A percentile compares a stretch with the other conserved stretches of the same genome.
Conservation (phyloP, 2,329 filamentous ascomycete genomes). For the Myriosclerotinia scirpicola region DNA sequence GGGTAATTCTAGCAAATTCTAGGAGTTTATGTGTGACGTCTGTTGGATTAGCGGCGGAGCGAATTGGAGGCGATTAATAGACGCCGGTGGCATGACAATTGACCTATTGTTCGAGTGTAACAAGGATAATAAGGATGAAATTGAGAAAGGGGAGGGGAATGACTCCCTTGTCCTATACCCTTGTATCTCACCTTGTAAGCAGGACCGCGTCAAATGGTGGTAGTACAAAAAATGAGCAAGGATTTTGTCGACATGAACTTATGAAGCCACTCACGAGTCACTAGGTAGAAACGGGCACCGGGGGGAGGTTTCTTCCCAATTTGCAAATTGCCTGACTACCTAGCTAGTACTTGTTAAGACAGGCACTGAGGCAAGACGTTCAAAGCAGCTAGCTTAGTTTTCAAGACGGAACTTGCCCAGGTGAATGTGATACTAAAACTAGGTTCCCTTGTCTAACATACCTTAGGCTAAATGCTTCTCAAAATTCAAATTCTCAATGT, state of each 20-base stretch:
- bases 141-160: slow-evolving; percentile 3
- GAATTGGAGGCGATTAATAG: slow-evolving; percentile 21
- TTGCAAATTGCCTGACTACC: background rate
- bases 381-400: no score
- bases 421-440: background rate
- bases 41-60: slow-evolving; percentile 18
- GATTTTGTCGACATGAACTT: background rate
- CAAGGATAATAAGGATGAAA: background rate
- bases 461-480: slow-evolving; percentile 2
- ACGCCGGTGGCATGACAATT: slow-evolving; percentile 17
- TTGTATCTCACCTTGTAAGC: background rate
- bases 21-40: slow-evolving; percentile 21
- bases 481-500: background rate
- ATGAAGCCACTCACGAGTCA: background rate
- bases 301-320: background rate
- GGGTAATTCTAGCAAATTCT: slow-evolving; percentile 1
- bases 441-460: slow-evolving; percentile 9
- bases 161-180: background rate
- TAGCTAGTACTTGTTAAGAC: background rate
- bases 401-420: background rate
- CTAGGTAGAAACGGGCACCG: background rate
- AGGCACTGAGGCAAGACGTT: no score
- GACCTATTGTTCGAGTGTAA: background rate
- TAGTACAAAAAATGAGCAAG: slow-evolving; percentile 6
- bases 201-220: slow-evolving; percentile 11